Base-by-base conservation (phyloP, 345 rosid genomes). In the Heritiera fomes region DNA sequence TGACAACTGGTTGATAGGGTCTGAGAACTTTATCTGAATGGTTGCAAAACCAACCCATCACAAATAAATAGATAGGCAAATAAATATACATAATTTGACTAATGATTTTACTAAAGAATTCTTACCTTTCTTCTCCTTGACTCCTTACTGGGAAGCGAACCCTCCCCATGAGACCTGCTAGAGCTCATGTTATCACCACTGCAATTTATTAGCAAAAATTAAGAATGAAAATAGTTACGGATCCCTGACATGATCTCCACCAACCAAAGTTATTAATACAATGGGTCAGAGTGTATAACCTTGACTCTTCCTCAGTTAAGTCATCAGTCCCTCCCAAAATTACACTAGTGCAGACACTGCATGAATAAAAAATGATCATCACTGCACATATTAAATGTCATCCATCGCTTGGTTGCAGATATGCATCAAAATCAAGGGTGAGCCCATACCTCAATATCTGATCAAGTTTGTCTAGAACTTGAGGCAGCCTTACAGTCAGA, bases 401-500 rank as follows among this genome's bases (percentile, higher is more conserved):
- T 23, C 49, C 52, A 77, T 23, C 32, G 43, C 63, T 68, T 41
- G 17, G 9, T 6, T 58, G 38, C 32, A 11, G 12, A 73, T 18
- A 55, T 73, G 47, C 71, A 28, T 66, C 56, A 69, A 63, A 65
- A 64, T 71, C 56, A 65, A 62, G 59, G 23, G 50, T 64, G 47
- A 71, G 70, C 53, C 1, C 78, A 45, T 81, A 96, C 99, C 98
- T 92, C 43, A 96, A 85, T 84, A 96, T 96, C 77, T 82, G 97
- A 87, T 94, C 98, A 81, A 96, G 95, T 83, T 88, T 92, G 80
- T 96, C 97, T 14, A 94, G 90, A 75, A 92, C 95, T 88, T 94
- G 98, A 84, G 98, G 97, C 91, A 94, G 82, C 86, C 97, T 86
- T 45, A 96, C 83, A 9, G 98, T 91, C 85, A 96, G 87, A 80